Evolutionary conservation across 2,329 filamentous ascomycete species (phyloP).

Genomic region (Stagonosporopsis chrysanthemi): DNA sequence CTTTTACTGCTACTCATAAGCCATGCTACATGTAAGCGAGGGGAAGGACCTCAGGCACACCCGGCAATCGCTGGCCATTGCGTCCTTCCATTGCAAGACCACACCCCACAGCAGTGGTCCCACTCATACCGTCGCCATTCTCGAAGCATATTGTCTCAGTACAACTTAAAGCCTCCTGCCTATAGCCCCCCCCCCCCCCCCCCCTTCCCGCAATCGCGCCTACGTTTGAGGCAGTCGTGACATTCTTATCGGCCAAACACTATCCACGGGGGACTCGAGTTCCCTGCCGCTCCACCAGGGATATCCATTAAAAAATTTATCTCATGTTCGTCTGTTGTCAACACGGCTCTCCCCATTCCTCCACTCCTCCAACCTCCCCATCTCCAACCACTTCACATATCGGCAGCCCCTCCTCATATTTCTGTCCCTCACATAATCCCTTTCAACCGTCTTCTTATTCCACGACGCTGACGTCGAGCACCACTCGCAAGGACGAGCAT

Average conservation of each 20-base stretch:
- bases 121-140: not conserved
- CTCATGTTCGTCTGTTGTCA: not conserved
- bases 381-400: not conserved
- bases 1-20: not conserved
- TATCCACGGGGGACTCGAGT: not conserved
- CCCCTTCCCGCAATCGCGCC: not conserved
- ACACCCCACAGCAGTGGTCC: not conserved
- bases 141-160: not conserved
- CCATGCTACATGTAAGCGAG: not conserved
- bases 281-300: not conserved
- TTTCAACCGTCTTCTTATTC: not conserved
- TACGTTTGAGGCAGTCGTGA: not conserved
- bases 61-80: not conserved
- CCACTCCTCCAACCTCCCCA: not conserved
- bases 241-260: not conserved
- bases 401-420: not conserved
- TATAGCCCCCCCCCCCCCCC: not conserved
- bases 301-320: not conserved
- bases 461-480: not conserved
- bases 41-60: not conserved
- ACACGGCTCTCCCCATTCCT: not conserved
- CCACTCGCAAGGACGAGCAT: not conserved
- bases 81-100: not conserved
- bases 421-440: not conserved
- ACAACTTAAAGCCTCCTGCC: not conserved